phyloP scores from a whole-genome alignment of 2,329 filamentous ascomycete genomes.

The Akanthomyces lecanii region DNA sequence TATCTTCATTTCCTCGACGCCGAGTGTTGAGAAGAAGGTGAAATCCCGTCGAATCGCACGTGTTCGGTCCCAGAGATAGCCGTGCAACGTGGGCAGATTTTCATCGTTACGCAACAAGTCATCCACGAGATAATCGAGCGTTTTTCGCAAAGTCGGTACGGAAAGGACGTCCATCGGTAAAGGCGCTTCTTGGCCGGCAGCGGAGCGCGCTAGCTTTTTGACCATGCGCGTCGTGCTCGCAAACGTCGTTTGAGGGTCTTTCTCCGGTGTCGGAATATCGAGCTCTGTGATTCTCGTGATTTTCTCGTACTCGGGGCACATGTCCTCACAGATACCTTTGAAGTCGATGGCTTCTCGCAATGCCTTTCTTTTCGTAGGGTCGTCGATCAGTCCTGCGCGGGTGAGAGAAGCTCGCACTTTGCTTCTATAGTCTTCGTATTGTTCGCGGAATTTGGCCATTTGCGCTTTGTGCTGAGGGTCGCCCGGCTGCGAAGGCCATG shows the following conservation, averaged over 20 bases:
- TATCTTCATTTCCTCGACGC: slow-evolving; percentile 50
- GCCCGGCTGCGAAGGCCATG: slow-evolving; percentile 53
- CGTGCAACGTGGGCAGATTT: slow-evolving; percentile 53
- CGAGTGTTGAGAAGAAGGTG: slow-evolving; percentile 61
- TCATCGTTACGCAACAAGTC: slow-evolving; percentile 52
- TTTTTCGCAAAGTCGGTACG: slow-evolving; percentile 52
- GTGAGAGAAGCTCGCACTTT: slow-evolving; percentile 55
- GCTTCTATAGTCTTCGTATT: slow-evolving; percentile 53
- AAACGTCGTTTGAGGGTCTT: slow-evolving; percentile 40
- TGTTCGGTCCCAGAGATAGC: slow-evolving; percentile 65
- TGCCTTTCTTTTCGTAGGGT: slow-evolving; percentile 58
- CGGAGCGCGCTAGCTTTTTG: slow-evolving; percentile 63
- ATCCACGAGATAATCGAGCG: slow-evolving; percentile 61
- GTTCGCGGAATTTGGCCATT: slow-evolving; percentile 52
- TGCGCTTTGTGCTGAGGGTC: slow-evolving; percentile 46
- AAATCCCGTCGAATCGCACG: slow-evolving; percentile 65
- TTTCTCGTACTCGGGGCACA: slow-evolving; percentile 66
- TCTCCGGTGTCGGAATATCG: slow-evolving; percentile 55
- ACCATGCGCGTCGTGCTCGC: slow-evolving; percentile 55
- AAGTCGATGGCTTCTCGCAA: slow-evolving; percentile 63
- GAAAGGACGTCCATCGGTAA: slow-evolving; percentile 65
- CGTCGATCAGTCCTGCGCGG: slow-evolving; percentile 58
- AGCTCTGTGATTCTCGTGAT: slow-evolving; percentile 58
- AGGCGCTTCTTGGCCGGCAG: slow-evolving; percentile 63
- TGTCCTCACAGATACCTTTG: slow-evolving; percentile 64